Evolutionary conservation across 352 stramenopile genomes (phyloP).

Genomic region (Aphanomyces cochlioides): DNA sequence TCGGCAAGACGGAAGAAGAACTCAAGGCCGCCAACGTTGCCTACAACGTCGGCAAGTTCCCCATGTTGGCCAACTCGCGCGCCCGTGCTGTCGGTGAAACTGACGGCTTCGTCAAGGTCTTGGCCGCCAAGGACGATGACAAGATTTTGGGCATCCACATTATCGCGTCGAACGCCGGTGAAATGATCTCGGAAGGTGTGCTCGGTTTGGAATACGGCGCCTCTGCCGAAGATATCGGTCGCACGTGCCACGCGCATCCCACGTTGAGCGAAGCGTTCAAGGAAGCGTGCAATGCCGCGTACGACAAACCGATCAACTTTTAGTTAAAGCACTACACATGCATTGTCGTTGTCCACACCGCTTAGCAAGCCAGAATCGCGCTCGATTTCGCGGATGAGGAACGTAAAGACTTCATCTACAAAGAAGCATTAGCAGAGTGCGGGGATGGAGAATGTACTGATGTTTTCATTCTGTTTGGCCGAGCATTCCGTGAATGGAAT

Average conservation of each 20-base stretch:
- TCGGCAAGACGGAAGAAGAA: slow-evolving; percentile 98
- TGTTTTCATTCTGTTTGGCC: slow-evolving; percentile 88
- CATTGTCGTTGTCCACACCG: slow-evolving; percentile 68
- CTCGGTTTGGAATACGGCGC: slow-evolving; percentile 99
- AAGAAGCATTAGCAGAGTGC: slow-evolving; percentile 3
- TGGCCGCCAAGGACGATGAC: slow-evolving; percentile 97
- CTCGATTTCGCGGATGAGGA: slow-evolving; percentile 89
- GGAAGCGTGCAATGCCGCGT: slow-evolving; percentile 97
- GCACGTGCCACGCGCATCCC: slow-evolving; percentile 97
- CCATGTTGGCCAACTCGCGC: slow-evolving; percentile 96
- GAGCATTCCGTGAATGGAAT: slow-evolving; percentile 95
- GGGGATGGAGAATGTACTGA: slow-evolving; percentile 53
- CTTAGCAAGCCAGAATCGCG: slow-evolving; percentile 74
- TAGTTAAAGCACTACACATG: slow-evolving; percentile 90
- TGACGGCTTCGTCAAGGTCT: slow-evolving; percentile 97
- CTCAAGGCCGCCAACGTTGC: slow-evolving; percentile 92
- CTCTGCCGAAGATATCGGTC: slow-evolving; percentile 97
- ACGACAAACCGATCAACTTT: slow-evolving; percentile 99
- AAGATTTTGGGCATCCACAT: slow-evolving; percentile 99
- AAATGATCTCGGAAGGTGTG: slow-evolving; percentile 99
- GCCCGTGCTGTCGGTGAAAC: slow-evolving; percentile 90
- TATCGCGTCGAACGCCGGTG: slow-evolving; percentile 97
- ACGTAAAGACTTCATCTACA: slow-evolving; percentile 85
- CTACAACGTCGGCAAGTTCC: slow-evolving; percentile 98
- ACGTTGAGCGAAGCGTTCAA: slow-evolving; percentile 99